phyloP scores from a whole-genome alignment of 257 asterid genomes.

The Petunia secreta region DNA sequence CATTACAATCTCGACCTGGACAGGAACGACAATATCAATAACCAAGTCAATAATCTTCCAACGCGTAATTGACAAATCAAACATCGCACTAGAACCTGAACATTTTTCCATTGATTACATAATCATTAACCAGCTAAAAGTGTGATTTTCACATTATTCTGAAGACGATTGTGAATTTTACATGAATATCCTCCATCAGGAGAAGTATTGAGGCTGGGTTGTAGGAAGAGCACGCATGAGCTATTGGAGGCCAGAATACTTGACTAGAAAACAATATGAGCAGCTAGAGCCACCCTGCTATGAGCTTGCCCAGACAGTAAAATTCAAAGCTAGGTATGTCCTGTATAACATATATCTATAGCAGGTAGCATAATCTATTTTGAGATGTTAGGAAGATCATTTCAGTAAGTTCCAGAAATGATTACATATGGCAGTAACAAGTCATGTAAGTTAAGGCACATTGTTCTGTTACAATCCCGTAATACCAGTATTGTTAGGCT shows the following conservation, averaged over 20 bases:
- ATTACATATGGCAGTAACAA: neutral
- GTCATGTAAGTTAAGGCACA: neutral
- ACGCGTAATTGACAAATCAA: neutral
- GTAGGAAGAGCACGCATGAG: neutral
- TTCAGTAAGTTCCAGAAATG: neutral
- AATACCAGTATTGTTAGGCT: neutral
- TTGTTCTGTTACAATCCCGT: neutral
- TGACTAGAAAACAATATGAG: neutral
- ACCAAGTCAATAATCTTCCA: neutral
- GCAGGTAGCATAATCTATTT: neutral
- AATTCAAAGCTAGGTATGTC: neutral
- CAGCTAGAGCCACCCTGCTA: neutral
- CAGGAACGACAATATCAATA: neutral
- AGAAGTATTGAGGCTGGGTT: neutral
- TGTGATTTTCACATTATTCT: neutral
- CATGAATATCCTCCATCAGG: neutral
- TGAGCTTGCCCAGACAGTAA: neutral
- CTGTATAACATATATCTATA: neutral
- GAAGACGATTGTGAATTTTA: neutral
- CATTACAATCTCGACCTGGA: conserved; percentile 90
- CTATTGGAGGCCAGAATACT: neutral
- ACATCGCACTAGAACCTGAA: no score
- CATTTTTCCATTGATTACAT: no score
- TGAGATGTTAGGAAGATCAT: neutral
- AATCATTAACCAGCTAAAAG: neutral